A percentile compares a stretch with the other conserved stretches of the same genome.
phyloP scores from a whole-genome alignment of 331 rosid species.

The Quercus phellos region DNA sequence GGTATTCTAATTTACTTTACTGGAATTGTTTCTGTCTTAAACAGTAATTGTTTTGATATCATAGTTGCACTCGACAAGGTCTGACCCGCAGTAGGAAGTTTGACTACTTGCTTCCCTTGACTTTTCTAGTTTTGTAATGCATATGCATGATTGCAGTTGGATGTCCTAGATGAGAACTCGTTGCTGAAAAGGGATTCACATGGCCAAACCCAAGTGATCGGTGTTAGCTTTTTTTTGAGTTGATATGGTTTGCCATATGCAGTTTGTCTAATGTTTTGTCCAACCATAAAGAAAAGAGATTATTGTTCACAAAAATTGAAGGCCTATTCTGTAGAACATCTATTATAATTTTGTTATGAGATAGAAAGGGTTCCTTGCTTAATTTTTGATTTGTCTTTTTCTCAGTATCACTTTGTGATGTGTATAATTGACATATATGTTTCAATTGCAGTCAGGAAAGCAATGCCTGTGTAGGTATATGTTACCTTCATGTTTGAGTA shows the following conservation, averaged over 20 bases:
- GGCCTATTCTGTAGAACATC: background rate
- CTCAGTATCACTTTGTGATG: background rate
- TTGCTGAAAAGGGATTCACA: background rate
- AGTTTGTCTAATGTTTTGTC: background rate
- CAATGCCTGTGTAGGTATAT: conserved; percentile 80
- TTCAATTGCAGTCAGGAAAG: conserved; percentile 74
- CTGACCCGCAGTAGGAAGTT: background rate
- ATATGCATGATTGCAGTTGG: background rate
- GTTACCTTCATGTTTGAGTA: conserved; percentile 64
- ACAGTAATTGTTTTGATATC: background rate
- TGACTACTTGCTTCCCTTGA: background rate
- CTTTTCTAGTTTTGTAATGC: background rate
- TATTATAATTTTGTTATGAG: background rate
- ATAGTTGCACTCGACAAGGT: background rate
- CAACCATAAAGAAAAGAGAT: background rate
- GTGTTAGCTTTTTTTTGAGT: background rate
- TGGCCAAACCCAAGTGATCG: background rate
- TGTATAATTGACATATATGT: conserved; percentile 8
- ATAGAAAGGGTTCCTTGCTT: conserved; percentile 13
- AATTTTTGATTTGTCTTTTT: conserved; percentile 12
- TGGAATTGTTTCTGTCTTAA: background rate
- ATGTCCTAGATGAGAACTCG: background rate
- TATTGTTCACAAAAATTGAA: background rate
- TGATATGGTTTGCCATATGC: background rate
- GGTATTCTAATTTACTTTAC: background rate